Evolutionary conservation across 306 rosid species (phyloP).

Genomic region (Inga oerstediana): DNA sequence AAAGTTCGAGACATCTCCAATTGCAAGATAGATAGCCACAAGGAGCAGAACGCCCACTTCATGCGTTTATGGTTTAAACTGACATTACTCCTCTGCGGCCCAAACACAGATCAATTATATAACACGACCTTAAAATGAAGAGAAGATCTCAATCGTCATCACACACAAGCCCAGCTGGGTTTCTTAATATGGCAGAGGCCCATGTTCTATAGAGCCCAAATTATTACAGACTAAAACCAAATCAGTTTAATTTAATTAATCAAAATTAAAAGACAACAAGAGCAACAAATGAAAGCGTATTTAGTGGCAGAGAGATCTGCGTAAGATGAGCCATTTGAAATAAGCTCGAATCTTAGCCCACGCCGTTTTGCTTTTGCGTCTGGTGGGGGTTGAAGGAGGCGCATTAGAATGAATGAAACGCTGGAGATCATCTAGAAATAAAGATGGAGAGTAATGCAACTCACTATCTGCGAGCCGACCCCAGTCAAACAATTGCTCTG

Average conservation of each 20-base stretch:
- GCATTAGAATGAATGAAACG: background rate
- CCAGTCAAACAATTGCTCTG: background rate
- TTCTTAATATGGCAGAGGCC: background rate
- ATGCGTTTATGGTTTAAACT: background rate
- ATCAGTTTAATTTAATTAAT: background rate
- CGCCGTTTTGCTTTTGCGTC: conserved; percentile 33
- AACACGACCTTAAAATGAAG: no score
- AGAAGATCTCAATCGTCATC: background rate
- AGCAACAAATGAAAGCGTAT: no score
- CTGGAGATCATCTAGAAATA: background rate
- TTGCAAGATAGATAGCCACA: conserved; percentile 33
- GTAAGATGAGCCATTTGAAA: conserved; percentile 21
- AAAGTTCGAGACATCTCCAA: conserved; percentile 62
- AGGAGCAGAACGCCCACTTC: background rate
- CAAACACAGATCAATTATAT: no score
- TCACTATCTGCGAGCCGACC: background rate
- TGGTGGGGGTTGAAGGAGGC: background rate
- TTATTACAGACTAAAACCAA: background rate
- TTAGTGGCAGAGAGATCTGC: background rate
- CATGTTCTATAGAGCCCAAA: background rate
- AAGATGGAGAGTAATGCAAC: background rate
- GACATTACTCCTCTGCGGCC: no score
- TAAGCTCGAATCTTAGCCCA: conserved; percentile 33
- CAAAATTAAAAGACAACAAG: no score
- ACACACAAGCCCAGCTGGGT: background rate